These are phyloP conservation scores for Exophiala spinifera DNA, from an alignment of 2,329 filamentous ascomycete genomes.

Conservation along the genomic window DNA sequence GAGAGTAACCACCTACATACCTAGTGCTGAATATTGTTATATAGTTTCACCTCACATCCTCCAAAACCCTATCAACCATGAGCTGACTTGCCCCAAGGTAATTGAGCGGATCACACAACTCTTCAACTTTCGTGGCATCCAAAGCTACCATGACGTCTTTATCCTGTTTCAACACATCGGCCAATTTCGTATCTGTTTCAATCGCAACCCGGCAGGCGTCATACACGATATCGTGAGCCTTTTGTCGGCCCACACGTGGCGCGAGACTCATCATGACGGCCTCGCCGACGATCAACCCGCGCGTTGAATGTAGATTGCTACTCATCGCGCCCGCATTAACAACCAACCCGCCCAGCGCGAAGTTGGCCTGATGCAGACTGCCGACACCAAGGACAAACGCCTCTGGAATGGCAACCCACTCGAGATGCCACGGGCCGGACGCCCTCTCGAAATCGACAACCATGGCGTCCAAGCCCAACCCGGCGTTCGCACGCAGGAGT, in stretches of 20 bases:
- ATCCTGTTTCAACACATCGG: conserved; percentile 43
- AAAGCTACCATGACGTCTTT: conserved; percentile 44
- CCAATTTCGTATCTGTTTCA: conserved; percentile 42
- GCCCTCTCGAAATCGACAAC: conserved; percentile 41
- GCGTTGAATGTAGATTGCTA: conserved; percentile 50
- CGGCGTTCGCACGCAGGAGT: conserved; percentile 51
- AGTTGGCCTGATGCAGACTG: not conserved
- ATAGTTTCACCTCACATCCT: not conserved
- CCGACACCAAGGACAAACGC: conserved; percentile 44
- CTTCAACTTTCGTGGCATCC: conserved; percentile 45
- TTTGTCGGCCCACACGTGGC: conserved; percentile 50
- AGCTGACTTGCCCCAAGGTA: conserved; percentile 36
- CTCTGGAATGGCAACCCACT: conserved; percentile 56
- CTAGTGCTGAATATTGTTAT: no score
- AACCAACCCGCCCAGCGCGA: not conserved
- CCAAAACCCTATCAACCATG: conserved; percentile 25
- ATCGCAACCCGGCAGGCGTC: conserved; percentile 52
- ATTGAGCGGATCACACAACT: conserved; percentile 55
- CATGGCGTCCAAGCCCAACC: conserved; percentile 45
- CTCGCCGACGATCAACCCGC: conserved; percentile 56
- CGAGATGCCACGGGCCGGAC: conserved; percentile 56
- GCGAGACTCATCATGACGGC: conserved; percentile 61
- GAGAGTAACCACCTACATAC: no score
- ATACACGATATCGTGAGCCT: conserved; percentile 57
- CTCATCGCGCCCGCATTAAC: conserved; percentile 41